These are phyloP conservation scores for Venturia aucupariae DNA, from an alignment of 2,329 filamentous ascomycete species.

Conservation along the genomic window DNA sequence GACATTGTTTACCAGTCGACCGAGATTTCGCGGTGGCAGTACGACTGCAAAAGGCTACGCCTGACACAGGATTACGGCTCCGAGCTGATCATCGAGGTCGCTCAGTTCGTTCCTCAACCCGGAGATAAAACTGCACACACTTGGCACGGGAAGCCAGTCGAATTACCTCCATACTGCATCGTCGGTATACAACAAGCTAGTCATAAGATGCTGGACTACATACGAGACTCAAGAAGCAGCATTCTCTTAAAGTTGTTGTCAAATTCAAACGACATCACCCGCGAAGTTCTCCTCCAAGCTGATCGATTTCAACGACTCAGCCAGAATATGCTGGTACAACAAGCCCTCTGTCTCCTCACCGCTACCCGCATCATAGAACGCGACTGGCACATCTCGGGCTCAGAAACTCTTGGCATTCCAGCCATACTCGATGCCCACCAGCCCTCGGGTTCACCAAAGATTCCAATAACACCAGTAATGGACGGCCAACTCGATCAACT, in stretches of 20 bases:
- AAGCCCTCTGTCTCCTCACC: conserved; percentile 13
- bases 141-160: conserved; percentile 14
- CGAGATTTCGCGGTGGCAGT: conserved; percentile 6
- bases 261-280: conserved; percentile 13
- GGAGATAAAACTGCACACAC: conserved; percentile 13
- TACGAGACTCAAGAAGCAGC: conserved; percentile 9
- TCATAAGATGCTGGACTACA: conserved; percentile 15
- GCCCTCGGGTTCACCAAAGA: conserved; percentile 9
- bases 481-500: conserved; percentile 18
- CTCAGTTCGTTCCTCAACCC: conserved; percentile 13
- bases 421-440: conserved; percentile 11
- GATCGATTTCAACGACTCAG: conserved; percentile 3
- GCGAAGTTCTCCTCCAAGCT: conserved; percentile 14
- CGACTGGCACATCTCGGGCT: conserved; percentile 16
- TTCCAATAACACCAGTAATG: conserved; percentile 18
- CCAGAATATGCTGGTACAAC: not conserved
- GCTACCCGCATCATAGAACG: conserved; percentile 17
- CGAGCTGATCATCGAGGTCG: conserved; percentile 11
- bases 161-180: conserved; percentile 17
- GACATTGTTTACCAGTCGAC: conserved; percentile 1
- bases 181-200: conserved; percentile 11
- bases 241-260: conserved; percentile 10
- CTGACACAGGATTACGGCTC: conserved; percentile 4
- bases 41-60: not conserved
- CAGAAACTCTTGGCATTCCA: conserved; percentile 10